These are phyloP conservation scores for Mortierella hygrophila DNA, from an alignment of 192 early-diverging fungal genomes.

Conservation along the genomic window DNA sequence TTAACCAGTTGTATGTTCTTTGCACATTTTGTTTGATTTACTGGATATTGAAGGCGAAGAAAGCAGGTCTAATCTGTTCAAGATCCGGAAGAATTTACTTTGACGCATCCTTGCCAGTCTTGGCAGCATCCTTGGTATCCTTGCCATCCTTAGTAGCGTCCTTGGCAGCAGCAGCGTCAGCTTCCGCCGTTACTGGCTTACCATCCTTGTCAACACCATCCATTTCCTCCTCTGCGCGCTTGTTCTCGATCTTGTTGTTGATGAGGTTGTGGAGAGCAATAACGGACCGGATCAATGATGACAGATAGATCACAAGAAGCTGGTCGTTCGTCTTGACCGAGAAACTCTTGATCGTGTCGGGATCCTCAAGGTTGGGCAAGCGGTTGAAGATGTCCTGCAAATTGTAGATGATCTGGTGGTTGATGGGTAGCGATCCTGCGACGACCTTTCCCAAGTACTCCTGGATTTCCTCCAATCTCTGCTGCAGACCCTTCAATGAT, in stretches of 20 bases:
- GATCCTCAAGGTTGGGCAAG: conserved; percentile 90
- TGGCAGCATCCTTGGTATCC: conserved; percentile 46
- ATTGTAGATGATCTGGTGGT: conserved; percentile 98
- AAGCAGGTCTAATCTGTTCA: neutral
- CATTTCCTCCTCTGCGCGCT: conserved; percentile 52
- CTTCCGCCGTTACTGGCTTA: conserved; percentile 18
- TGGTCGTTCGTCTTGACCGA: conserved; percentile 97
- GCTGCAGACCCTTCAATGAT: conserved; percentile 90
- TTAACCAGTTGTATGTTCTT: neutral
- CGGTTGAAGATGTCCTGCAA: conserved; percentile 99
- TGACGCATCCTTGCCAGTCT: conserved; percentile 42
- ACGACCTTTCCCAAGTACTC: conserved; percentile 92
- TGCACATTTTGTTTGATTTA: neutral
- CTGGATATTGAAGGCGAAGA: neutral
- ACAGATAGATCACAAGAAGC: conserved; percentile 93
- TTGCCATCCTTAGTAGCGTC: conserved; percentile 26
- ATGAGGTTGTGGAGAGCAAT: conserved; percentile 98
- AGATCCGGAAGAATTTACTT: conserved; percentile 14
- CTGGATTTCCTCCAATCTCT: conserved; percentile 88
- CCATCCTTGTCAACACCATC: conserved; percentile 40
- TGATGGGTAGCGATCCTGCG: conserved; percentile 87
- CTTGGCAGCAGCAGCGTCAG: neutral
- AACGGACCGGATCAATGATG: conserved; percentile 90
- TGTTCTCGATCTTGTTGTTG: conserved; percentile 96
- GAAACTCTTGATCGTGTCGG: conserved; percentile 85